Evolutionary conservation across 345 rosid genomes (phyloP).

Genomic region (Streptanthus diversifolius): DNA sequence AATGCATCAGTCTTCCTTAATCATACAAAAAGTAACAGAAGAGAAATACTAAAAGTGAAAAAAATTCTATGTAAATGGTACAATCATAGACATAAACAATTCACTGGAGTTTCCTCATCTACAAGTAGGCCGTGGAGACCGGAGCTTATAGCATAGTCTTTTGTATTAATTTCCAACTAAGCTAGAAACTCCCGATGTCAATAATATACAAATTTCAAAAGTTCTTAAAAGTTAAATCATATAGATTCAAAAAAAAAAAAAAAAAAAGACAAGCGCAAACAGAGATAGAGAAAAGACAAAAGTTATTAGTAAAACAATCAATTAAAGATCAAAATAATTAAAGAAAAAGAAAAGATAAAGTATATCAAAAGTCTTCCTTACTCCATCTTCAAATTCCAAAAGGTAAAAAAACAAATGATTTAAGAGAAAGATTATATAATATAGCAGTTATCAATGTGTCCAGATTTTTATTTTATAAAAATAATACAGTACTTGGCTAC

Average conservation of each 20-base stretch:
- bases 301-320: constrained; percentile 9
- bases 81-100: neutral
- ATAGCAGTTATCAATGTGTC: neutral
- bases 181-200: neutral
- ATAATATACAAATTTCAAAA: neutral
- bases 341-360: constrained; percentile 5
- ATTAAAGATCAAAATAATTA: constrained; percentile 8
- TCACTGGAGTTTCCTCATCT: no score
- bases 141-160: neutral
- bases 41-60: neutral
- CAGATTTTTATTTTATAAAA: neutral
- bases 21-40: neutral
- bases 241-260: neutral
- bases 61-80: neutral
- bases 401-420: constrained; percentile 1
- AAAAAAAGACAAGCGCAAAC: neutral
- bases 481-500: neutral
- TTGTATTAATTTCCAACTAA: neutral
- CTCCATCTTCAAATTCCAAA: constrained; percentile 23
- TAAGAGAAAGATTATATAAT: no score
- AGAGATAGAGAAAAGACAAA: constrained; percentile 11
- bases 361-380: neutral
- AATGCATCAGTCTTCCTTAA: constrained; percentile 10
- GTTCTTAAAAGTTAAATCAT: neutral
- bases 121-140: neutral